Conservation (phyloP, 1,284 basidiomycete genomes). For the Marasmius oreades region DNA sequence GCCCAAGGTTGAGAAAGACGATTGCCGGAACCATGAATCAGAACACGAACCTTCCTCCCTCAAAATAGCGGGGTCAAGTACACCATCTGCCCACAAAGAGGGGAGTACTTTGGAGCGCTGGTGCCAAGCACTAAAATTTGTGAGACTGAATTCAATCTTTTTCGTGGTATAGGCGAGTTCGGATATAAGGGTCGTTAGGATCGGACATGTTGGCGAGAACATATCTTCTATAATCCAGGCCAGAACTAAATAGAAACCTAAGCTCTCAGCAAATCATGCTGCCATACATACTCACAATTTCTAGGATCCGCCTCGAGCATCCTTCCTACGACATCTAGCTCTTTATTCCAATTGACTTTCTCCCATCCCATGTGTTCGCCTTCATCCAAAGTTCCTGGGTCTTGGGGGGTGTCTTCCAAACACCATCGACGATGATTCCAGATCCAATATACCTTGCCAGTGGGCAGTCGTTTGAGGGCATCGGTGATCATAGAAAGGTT, state of each 20-base stretch:
- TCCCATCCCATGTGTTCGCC: constrained; percentile 61
- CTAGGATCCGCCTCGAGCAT: constrained; percentile 86
- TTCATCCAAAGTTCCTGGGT: constrained; percentile 46
- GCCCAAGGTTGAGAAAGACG: constrained; percentile 6
- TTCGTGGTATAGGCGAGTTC: constrained; percentile 83
- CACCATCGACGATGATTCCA: constrained; percentile 98
- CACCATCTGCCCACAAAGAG: constrained; percentile 61
- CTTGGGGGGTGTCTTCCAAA: constrained; percentile 76
- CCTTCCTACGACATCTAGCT: constrained; percentile 83
- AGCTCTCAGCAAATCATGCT: background rate
- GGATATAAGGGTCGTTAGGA: constrained; percentile 41
- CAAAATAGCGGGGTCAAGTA: constrained; percentile 45
- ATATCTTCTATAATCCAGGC: constrained; percentile 92
- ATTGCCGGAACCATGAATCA: background rate
- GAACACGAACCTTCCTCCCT: constrained; percentile 60
- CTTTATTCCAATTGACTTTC: constrained; percentile 75
- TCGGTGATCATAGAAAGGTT: constrained; percentile 77
- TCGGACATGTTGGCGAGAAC: constrained; percentile 70
- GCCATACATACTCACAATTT: constrained; percentile 69
- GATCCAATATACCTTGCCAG: constrained; percentile 96
- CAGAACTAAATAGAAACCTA: constrained; percentile 54
- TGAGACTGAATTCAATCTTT: constrained; percentile 95
- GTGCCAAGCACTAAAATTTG: constrained; percentile 99
- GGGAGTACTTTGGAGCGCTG: constrained; percentile 85
- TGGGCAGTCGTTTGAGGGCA: constrained; percentile 78